These are phyloP conservation scores for Acacia acuminata DNA, from an alignment of 306 rosid species.

Conservation along the genomic window DNA sequence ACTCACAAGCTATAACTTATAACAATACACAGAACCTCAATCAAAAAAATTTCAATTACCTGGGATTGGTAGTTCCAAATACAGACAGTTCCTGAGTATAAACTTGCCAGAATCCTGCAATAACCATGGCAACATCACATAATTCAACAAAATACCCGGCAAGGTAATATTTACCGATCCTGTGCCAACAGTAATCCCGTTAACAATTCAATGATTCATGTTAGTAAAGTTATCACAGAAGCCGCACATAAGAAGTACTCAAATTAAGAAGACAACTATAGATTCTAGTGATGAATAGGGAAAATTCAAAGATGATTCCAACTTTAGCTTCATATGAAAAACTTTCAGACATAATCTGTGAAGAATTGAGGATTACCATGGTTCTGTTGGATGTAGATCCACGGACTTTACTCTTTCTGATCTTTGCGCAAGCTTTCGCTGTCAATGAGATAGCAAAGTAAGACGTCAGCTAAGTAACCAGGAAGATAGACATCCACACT, in stretches of 20 bases:
- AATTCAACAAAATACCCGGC: slow-evolving; percentile 25
- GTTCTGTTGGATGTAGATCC: slow-evolving; percentile 77
- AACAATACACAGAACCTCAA: slow-evolving; percentile 18
- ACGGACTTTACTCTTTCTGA: slow-evolving; percentile 77
- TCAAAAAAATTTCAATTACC: slow-evolving; percentile 43
- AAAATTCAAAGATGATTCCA: background rate
- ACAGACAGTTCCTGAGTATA: slow-evolving; percentile 95
- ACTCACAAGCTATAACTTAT: background rate
- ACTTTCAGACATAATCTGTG: slow-evolving; percentile 2
- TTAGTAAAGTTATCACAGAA: background rate
- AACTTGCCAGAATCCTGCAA: slow-evolving; percentile 95
- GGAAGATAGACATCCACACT: slow-evolving; percentile 15
- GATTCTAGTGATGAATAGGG: background rate
- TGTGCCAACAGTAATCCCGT: slow-evolving; percentile 3
- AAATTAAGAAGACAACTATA: slow-evolving; percentile 1
- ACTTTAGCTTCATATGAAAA: slow-evolving; percentile 14
- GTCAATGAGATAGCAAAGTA: slow-evolving; percentile 23
- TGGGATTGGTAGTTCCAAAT: slow-evolving; percentile 99
- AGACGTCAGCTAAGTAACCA: slow-evolving; percentile 28
- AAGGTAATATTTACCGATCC: slow-evolving; percentile 1
- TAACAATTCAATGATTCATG: background rate
- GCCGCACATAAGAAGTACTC: slow-evolving; percentile 25
- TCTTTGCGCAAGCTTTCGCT: slow-evolving; percentile 64
- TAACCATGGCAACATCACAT: slow-evolving; percentile 28
- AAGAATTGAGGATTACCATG: slow-evolving; percentile 59